Evolutionary conservation across 2,329 filamentous ascomycete species (phyloP).

Genomic region (Monilinia polystroma): DNA sequence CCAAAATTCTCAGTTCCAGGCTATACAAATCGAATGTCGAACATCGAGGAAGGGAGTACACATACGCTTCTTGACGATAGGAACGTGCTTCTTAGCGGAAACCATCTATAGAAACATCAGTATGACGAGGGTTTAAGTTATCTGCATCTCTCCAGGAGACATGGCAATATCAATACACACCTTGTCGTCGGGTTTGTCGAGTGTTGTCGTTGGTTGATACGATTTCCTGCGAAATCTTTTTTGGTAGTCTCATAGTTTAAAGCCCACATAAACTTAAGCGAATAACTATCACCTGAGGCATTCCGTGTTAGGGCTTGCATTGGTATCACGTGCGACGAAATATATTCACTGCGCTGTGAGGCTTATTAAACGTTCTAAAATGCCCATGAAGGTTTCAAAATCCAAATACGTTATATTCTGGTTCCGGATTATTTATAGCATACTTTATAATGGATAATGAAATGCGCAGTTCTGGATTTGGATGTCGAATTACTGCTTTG

Average conservation of each 20-base stretch:
- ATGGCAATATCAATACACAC: constrained; percentile 28
- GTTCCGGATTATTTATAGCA: neutral
- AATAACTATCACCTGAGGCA: constrained; percentile 12
- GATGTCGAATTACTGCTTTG: neutral
- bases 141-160: constrained; percentile 5
- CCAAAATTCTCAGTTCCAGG: neutral
- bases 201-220: constrained; percentile 34
- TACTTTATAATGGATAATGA: neutral
- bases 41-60: constrained; percentile 42
- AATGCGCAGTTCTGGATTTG: neutral
- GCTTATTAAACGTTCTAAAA: neutral
- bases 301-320: constrained; percentile 20
- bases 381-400: neutral
- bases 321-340: neutral
- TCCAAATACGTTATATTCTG: neutral
- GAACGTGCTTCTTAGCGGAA: constrained; percentile 98
- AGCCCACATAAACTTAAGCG: constrained; percentile 24
- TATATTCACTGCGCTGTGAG: neutral
- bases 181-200: constrained; percentile 39
- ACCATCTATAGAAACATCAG: constrained; percentile 68
- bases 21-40: constrained; percentile 14
- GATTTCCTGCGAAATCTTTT: constrained; percentile 29
- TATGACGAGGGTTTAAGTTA: constrained; percentile 5
- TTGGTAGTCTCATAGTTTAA: constrained; percentile 26
- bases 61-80: constrained; percentile 99